Conservation (phyloP, 257 asterid species). For the Nicotiana attenuata region DNA sequence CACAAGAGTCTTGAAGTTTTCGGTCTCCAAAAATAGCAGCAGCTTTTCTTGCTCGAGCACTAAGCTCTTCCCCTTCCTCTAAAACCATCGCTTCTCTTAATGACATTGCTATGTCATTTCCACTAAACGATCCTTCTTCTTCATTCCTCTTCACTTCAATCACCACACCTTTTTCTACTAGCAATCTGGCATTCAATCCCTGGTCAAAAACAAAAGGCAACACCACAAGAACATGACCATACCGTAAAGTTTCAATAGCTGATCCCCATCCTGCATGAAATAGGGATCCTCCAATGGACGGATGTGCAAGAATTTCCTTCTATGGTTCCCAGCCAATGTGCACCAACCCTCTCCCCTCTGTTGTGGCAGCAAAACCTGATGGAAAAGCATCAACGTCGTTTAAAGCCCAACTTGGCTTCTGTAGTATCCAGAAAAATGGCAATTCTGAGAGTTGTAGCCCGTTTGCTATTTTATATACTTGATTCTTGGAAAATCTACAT, state of each 20-base stretch:
- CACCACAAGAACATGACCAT: conserved; percentile 19
- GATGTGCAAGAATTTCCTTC: conserved; percentile 34
- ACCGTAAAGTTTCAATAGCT: conserved; percentile 16
- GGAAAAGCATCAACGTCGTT: neutral
- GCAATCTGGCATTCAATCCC: conserved; percentile 25
- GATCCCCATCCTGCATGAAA: conserved; percentile 41
- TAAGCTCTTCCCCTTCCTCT: conserved; percentile 11
- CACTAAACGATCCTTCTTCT: conserved; percentile 23
- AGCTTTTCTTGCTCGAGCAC: conserved; percentile 14
- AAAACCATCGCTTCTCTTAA: conserved; percentile 21
- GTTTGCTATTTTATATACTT: conserved; percentile 19
- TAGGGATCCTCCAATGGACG: conserved; percentile 27
- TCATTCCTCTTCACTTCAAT: conserved; percentile 27
- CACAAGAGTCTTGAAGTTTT: conserved; percentile 3
- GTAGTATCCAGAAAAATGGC: conserved; percentile 16
- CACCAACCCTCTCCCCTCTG: conserved; percentile 16
- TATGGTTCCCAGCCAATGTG: conserved; percentile 40
- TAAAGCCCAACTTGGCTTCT: conserved; percentile 6
- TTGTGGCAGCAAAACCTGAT: conserved; percentile 2
- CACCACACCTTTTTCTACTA: conserved; percentile 34
- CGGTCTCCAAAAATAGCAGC: conserved; percentile 18
- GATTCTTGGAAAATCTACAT: neutral
- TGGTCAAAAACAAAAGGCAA: conserved; percentile 29
- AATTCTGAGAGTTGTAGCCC: conserved; percentile 24
- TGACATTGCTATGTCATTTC: conserved; percentile 22